Percentiles rank a stretch among this genome's conserved stretches.
These are phyloP conservation scores for Aspergillus texensis DNA, from an alignment of 2,329 filamentous ascomycete genomes.

Conservation along the genomic window DNA sequence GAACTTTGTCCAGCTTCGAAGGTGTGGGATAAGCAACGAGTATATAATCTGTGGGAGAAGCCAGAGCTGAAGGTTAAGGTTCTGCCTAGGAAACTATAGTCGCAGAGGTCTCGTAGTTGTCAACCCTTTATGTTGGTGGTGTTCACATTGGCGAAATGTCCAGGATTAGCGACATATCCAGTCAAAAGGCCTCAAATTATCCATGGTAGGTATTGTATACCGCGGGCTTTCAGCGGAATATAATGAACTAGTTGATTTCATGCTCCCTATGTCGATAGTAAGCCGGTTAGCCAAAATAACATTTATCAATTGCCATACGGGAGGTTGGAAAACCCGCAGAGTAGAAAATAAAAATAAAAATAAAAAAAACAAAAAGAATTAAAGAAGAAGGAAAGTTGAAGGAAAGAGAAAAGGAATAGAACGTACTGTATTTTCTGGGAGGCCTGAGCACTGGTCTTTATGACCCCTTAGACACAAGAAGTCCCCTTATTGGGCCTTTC, in stretches of 20 bases:
- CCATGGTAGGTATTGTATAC: neutral
- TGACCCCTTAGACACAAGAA: too few species aligned
- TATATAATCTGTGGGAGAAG: slow-evolving; percentile 45
- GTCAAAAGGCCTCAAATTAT: neutral
- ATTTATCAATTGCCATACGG: neutral
- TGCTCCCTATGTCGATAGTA: neutral
- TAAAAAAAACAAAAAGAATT: too few species aligned
- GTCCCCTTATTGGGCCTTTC: too few species aligned
- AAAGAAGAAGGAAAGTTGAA: too few species aligned
- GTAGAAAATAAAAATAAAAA: too few species aligned
- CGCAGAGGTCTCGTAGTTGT: neutral
- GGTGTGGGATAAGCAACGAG: slow-evolving; percentile 38
- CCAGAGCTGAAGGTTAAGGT: slow-evolving; percentile 17
- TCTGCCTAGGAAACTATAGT: neutral
- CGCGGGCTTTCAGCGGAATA: neutral
- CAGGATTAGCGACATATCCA: neutral
- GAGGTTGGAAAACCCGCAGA: too few species aligned
- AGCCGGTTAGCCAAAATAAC: neutral
- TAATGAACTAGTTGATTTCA: neutral
- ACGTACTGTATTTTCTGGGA: too few species aligned
- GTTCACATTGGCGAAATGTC: neutral
- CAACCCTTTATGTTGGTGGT: neutral
- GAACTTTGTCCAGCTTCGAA: slow-evolving; percentile 28
- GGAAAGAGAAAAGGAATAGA: too few species aligned
- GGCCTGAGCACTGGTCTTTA: too few species aligned